Conservation (phyloP, 805 yeast genomes). For the Ogataea neopini region DNA sequence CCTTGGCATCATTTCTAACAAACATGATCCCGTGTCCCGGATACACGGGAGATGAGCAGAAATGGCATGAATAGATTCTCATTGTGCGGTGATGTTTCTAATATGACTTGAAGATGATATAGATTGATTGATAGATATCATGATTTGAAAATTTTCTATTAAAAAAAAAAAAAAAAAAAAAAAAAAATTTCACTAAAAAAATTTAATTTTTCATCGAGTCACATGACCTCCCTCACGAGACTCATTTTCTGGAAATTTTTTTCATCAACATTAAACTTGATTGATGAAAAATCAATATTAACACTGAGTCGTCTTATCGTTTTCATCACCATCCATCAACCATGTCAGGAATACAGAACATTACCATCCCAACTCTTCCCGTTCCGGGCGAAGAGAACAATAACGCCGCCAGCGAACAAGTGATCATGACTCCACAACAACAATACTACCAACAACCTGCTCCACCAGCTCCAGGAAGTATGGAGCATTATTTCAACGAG, state of each 20-base stretch:
- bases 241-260: neutral
- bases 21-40: constrained; percentile 96
- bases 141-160: constrained; percentile 1
- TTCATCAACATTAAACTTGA: neutral
- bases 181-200: constrained; percentile 1
- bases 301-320: neutral
- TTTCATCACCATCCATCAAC: neutral
- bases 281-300: neutral
- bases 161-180: constrained; percentile 3
- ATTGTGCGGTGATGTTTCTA: constrained; percentile 38
- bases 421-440: constrained; percentile 18
- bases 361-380: constrained; percentile 57
- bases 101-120: neutral
- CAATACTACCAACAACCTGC: constrained; percentile 28
- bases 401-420: constrained; percentile 17
- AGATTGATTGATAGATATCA: neutral
- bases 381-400: constrained; percentile 51
- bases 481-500: constrained; percentile 67
- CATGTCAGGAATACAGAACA: constrained; percentile 36
- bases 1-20: constrained; percentile 97
- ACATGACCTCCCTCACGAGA: neutral
- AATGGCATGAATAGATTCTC: constrained; percentile 92
- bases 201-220: neutral
- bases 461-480: constrained; percentile 37
- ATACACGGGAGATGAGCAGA: constrained; percentile 96